Conservation (phyloP, 2,329 filamentous ascomycete species). For the Pyrenophora tritici-repentis region DNA sequence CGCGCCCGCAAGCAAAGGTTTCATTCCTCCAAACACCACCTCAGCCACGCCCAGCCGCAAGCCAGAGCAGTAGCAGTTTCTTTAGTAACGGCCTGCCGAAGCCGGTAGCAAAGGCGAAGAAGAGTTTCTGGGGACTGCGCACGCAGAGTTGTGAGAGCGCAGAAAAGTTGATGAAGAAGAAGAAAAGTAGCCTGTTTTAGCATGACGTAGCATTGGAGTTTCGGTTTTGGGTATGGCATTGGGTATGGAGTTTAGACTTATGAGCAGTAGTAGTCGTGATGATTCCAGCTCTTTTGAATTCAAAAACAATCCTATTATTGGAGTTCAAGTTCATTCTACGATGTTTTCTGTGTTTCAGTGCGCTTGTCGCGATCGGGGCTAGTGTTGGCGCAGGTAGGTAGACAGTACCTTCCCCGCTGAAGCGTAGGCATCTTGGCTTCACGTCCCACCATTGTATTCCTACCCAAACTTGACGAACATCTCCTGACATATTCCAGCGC, state of each 20-base stretch:
- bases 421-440: too few relatives aligned
- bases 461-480: not conserved
- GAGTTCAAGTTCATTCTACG: too few relatives aligned
- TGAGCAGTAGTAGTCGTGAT: not conserved
- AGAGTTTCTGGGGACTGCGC: conserved; percentile 47
- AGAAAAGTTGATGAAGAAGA: conserved; percentile 50
- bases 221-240: conserved; percentile 8
- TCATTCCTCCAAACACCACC: conserved; percentile 39
- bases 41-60: conserved; percentile 34
- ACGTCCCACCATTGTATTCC: not conserved
- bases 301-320: too few relatives aligned
- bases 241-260: not conserved
- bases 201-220: conserved; percentile 2
- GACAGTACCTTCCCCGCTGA: too few relatives aligned
- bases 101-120: conserved; percentile 40
- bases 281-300: not conserved
- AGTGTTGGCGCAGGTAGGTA: not conserved
- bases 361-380: conserved; percentile 1
- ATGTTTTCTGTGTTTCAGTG: too few relatives aligned
- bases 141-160: conserved; percentile 37
- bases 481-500: not conserved
- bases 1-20: conserved; percentile 20
- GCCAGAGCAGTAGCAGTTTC: conserved; percentile 43
- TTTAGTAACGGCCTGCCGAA: conserved; percentile 41
- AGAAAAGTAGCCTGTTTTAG: conserved; percentile 53